These are phyloP conservation scores for Prunus yedoensis DNA, from an alignment of 331 rosid genomes.

Conservation along the genomic window DNA sequence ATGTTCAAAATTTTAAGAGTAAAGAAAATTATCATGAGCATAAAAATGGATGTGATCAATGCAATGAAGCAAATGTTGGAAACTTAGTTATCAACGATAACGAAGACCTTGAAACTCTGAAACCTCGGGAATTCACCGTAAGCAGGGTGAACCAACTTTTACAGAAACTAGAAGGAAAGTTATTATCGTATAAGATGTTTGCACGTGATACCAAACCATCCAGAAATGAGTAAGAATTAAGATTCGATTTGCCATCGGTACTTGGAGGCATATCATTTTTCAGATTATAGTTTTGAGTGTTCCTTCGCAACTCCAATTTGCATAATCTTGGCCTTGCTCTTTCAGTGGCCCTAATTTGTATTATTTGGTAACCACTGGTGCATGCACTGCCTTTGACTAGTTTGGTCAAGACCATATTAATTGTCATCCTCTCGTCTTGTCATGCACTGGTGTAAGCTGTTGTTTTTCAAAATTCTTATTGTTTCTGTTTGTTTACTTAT, in stretches of 20 bases:
- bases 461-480: no score
- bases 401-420: neutral
- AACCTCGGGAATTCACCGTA: slow-evolving; percentile 54
- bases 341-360: neutral
- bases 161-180: slow-evolving; percentile 72
- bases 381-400: neutral
- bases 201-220: slow-evolving; percentile 99
- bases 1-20: slow-evolving; percentile 25
- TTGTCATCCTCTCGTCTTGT: neutral
- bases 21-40: slow-evolving; percentile 24
- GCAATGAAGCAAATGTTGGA: slow-evolving; percentile 11
- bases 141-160: slow-evolving; percentile 69
- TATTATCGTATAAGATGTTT: slow-evolving; percentile 87
- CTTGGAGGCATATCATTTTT: neutral
- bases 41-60: slow-evolving; percentile 20
- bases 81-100: slow-evolving; percentile 14
- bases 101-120: slow-evolving; percentile 37
- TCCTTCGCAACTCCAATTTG: slow-evolving; percentile 4
- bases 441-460: no score
- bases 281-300: slow-evolving; percentile 1
- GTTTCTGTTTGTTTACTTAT: no score
- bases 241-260: slow-evolving; percentile 15
- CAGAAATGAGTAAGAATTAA: slow-evolving; percentile 74
- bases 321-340: neutral
- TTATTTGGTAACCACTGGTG: neutral